A percentile compares a stretch with the other conserved stretches of the same genome.
These are phyloP conservation scores for Trichoderma asperelloides DNA, from an alignment of 495 filamentous ascomycete species.

Conservation along the genomic window DNA sequence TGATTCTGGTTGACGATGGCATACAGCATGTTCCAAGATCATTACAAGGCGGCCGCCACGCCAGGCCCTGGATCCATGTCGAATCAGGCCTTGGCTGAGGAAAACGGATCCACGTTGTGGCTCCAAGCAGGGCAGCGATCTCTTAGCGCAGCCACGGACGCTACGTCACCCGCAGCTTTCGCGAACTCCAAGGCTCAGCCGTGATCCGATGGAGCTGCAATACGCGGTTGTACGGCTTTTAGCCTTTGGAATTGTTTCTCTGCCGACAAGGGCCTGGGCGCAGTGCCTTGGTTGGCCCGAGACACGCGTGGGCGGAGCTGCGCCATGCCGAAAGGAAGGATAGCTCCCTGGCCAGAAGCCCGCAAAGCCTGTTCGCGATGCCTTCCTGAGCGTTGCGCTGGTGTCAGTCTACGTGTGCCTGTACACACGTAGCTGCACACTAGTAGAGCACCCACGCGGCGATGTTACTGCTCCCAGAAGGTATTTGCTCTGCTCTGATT, in stretches of 20 bases:
- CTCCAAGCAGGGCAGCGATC: slow-evolving; percentile 8
- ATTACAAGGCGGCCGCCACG: background rate
- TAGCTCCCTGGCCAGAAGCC: background rate
- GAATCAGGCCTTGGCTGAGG: background rate
- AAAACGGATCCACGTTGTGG: background rate
- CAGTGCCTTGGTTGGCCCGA: background rate
- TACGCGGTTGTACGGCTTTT: background rate
- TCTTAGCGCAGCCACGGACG: background rate
- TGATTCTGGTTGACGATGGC: background rate
- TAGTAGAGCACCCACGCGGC: background rate
- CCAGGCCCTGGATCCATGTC: background rate
- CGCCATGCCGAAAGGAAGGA: background rate
- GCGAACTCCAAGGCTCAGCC: background rate
- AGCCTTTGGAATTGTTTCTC: background rate
- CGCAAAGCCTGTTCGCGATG: background rate
- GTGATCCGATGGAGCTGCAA: background rate
- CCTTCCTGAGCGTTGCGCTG: too few relatives aligned
- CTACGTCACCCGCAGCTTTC: slow-evolving; percentile 1
- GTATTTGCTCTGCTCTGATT: background rate
- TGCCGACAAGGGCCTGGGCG: background rate
- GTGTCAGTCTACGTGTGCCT: background rate
- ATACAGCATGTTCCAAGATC: background rate
- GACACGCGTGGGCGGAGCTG: background rate
- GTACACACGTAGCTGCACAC: background rate
- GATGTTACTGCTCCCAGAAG: background rate